Evolutionary conservation across 768 basidiomycete species (phyloP), one percentile per base, ranked within the genome.

Genomic region (Termitomyces sp.): DNA sequence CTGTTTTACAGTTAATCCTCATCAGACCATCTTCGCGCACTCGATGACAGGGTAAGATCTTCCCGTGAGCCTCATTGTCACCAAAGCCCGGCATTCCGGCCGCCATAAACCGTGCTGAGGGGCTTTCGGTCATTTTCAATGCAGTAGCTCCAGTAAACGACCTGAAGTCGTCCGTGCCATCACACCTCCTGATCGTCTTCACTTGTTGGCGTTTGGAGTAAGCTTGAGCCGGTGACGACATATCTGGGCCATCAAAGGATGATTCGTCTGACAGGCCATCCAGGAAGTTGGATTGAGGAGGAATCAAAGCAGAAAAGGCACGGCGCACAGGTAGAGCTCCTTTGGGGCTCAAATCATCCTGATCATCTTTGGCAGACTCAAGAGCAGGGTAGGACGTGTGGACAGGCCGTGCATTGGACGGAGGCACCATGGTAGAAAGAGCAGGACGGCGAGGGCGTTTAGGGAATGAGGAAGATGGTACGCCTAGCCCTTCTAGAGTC

Each of bases 1-100:
- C 94, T 61, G 95, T 98, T 62, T 84, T 72, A 32, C 81, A 72
- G 39, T 80, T 87, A 60, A 99, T 91, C 64, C 97, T 84, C 86
- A 98, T 96, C 52, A 99, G 71, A 3, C 97, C 96, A 67, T 99
- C 97, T 67, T 98, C 95, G 45, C 88, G 87, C 48, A 97, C 95
- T 51, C 89, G 85, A 69, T 93, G 89, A 72, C 97, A 99, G 33
- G 95, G 95, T 59, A 99, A 71, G 63, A 95, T 84, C 75, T 98
- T 99, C 39, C 96, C 96, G 59, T 87, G 79, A 39, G 90, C 85
- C 71, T 99, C 97, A 66, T 94, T 94, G 64, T 94, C 93, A 16
- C 95, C 91, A 72, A 95, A 97, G 0, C 94, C 89, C 51, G 90
- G 87, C 52, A 93, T 71, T 44, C 87, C 91, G 26, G 80, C 79